Base-by-base conservation (phyloP, 2,329 filamentous ascomycete species). In the Metarhizium robertsii region DNA sequence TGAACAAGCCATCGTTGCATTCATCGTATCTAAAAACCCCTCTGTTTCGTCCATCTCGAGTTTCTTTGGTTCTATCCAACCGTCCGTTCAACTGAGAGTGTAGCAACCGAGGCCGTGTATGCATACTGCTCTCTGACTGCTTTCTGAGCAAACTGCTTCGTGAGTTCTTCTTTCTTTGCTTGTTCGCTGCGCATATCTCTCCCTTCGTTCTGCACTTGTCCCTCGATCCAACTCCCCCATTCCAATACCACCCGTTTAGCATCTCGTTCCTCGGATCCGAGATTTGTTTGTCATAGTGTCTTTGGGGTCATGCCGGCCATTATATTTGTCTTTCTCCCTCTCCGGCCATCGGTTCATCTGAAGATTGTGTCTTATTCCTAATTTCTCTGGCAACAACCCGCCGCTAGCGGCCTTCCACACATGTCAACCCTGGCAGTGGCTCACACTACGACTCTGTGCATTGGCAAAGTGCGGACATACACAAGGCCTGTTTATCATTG, bases 41-140 rank as follows among this genome's bases (percentile, higher is more conserved):
- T 55, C 57, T 59, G 56, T 53, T 54, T 58, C 47, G 32, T 34
- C 56, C 50, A 45, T 48, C 45, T 53, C 49, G 47, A 50, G 55
- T 52, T 54, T 53, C 53, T 34, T 36, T 50, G 55, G 53, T 48
- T 54, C 53, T 36, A 34, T 32, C 32, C 8, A 29, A 52, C 30
- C 52, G 53, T 43, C 55, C 18, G n/a, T 56, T 55, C 50, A 42
- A 59, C 50, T 65, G 67, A 60, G 60, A 61, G 60, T 55, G 61
- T 59, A 40, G 49, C 48, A 38, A 45, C 53, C 54, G 56, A 58
- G 62, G 57, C 56, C 64, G 67, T 73, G 64, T 74, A 75, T 73
- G 68, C 60, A 66, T 74, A 74, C 63, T 61, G 56, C 55, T 69
- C 66, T 66, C 65, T 66, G 63, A 66, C 69, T 67, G 64, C 65